Evolutionary conservation across 306 rosid species (phyloP), one percentile per base, ranked within the genome.

Genomic region (Quercus glauca): DNA sequence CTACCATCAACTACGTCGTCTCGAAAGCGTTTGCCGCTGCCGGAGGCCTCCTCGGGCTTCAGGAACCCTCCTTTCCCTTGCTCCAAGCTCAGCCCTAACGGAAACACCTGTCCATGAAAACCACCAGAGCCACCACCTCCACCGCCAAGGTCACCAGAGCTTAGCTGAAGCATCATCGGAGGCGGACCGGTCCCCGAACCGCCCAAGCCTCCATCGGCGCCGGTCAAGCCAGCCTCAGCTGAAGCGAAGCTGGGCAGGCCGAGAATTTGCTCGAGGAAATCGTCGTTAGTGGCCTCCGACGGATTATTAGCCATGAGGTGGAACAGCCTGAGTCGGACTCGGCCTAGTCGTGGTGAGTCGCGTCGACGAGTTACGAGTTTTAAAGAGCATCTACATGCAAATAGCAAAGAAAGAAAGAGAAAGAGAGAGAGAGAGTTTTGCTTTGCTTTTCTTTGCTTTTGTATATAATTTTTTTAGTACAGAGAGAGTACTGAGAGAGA

Each of bases 251-350:
- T 77, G 2, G 94, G 89, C 63, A 90, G 86, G 17, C 97, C 91
- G 13, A 95, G 99, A 80, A 95, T 91, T 84, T 95, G 98, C 61
- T 95, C 98, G 9, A 95, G 84, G 87, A 95, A 95, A 71, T 95
- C 99, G 71, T 95, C 99, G 79, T 89, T 76, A 35, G 90, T 82
- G 5, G 96, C 76, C 17, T 93, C 94, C 19, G 97, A 89, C 19
- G 93, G 90, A 69, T 90, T 92, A 80, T 88, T 93, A 15, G 98
- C 92, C 99, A 95, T 95, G 74, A 61, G 57, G 53, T 55, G 6
- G 53, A 31, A 51, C 53, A 0, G 60, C 21, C 35, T 61, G 59
- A 59, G 53, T 49, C 21, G 64, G 79, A 86, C 82, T 84, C 78
- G 68, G 81, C 1, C 70, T 90, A 76, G 90, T 79, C 0, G 51